Conservation (phyloP, 768 basidiomycete genomes). For the Serendipita sp. region DNA sequence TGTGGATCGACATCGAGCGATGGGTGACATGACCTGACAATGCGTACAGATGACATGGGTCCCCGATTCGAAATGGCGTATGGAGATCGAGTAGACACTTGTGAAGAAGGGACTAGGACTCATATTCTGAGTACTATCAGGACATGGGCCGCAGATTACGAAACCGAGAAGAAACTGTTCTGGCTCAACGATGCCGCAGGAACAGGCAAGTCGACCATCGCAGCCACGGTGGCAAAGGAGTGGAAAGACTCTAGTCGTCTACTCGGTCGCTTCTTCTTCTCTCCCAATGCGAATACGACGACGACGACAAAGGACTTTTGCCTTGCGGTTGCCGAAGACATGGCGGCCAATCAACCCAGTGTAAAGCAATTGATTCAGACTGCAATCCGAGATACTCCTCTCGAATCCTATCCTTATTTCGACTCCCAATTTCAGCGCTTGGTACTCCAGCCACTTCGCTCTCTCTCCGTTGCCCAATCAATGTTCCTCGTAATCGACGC, state of each 20-base stretch:
- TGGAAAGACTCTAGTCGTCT: not conserved
- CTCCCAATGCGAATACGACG: not conserved
- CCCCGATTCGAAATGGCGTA: too few relatives aligned
- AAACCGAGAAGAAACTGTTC: not conserved
- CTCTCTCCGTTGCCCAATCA: not conserved
- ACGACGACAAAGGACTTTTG: not conserved
- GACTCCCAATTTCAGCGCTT: not conserved
- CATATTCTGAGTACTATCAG: not conserved
- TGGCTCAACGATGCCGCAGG: not conserved
- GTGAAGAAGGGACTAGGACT: not conserved
- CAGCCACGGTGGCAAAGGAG: not conserved
- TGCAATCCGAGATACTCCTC: not conserved
- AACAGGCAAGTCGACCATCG: not conserved
- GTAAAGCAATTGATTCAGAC: not conserved
- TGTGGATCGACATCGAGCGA: too few relatives aligned
- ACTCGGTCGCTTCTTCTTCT: not conserved
- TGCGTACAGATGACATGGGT: too few relatives aligned
- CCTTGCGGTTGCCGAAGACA: not conserved
- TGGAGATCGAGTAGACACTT: not conserved
- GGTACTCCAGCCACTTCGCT: not conserved
- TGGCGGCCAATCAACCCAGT: not conserved
- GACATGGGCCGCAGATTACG: not conserved
- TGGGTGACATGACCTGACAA: too few relatives aligned
- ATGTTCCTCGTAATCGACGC: not conserved
- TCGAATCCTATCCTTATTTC: not conserved